Evolutionary conservation across 2,329 filamentous ascomycete genomes (phyloP).

Genomic region (Alternaria arborescens): DNA sequence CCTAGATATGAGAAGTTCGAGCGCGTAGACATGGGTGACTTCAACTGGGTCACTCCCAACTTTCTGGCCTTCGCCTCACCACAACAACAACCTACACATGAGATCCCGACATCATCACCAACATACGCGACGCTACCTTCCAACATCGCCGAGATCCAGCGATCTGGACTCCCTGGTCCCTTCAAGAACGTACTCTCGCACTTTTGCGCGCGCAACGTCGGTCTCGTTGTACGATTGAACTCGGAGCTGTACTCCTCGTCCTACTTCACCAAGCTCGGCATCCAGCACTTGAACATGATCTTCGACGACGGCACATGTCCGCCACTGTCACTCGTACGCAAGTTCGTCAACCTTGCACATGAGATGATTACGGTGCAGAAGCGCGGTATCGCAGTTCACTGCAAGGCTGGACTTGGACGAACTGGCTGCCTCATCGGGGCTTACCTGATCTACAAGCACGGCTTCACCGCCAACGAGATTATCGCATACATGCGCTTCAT

Average conservation of each 20-base stretch:
- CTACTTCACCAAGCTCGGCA: slow-evolving; percentile 95
- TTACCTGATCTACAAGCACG: slow-evolving; percentile 96
- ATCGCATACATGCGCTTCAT: slow-evolving; percentile 99
- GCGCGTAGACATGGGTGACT: slow-evolving; percentile 96
- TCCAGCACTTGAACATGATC: slow-evolving; percentile 98
- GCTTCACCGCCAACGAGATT: slow-evolving; percentile 95
- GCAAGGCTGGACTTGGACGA: slow-evolving; percentile 94
- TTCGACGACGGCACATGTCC: slow-evolving; percentile 99
- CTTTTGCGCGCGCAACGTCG: slow-evolving; percentile 87
- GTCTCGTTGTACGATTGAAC: slow-evolving; percentile 93
- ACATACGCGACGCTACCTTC: slow-evolving; percentile 78
- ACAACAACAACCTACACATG: slow-evolving; percentile 78
- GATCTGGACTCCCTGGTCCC: slow-evolving; percentile 76
- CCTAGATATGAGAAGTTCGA: slow-evolving; percentile 89
- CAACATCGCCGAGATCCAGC: slow-evolving; percentile 75
- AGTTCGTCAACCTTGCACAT: slow-evolving; percentile 94
- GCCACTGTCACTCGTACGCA: slow-evolving; percentile 84
- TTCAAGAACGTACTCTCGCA: slow-evolving; percentile 97
- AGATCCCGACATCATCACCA: slow-evolving; percentile 76
- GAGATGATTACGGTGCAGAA: slow-evolving; percentile 91
- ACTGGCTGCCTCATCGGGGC: slow-evolving; percentile 97
- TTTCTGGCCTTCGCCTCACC: slow-evolving; percentile 98
- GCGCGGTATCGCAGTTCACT: slow-evolving; percentile 95
- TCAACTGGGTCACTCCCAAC: slow-evolving; percentile 97
- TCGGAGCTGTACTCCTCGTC: slow-evolving; percentile 94